Conservation (phyloP, 768 basidiomycete genomes). For the Rhizopogon vinicolor region DNA sequence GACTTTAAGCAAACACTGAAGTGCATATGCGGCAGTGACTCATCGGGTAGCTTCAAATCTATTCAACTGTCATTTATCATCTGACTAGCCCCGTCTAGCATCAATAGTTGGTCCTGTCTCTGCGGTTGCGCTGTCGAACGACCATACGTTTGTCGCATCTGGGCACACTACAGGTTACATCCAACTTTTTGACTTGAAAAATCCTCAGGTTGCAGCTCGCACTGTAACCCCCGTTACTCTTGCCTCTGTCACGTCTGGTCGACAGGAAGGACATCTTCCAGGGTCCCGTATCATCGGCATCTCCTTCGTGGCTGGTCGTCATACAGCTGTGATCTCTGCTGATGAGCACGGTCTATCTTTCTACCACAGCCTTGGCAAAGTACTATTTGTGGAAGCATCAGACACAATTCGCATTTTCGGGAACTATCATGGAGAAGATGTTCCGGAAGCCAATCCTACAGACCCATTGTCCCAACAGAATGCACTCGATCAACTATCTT, state of each 20-base stretch:
- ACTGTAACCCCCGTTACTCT: slow-evolving; percentile 66
- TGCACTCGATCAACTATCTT: slow-evolving; percentile 14
- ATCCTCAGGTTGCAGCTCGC: slow-evolving; percentile 64
- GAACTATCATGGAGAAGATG: slow-evolving; percentile 66
- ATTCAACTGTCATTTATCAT: slow-evolving; percentile 5
- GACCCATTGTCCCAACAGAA: slow-evolving; percentile 11
- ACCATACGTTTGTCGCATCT: slow-evolving; percentile 88
- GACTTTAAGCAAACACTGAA: slow-evolving; percentile 87
- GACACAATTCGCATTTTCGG: slow-evolving; percentile 94
- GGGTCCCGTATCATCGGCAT: slow-evolving; percentile 79
- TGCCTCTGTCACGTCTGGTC: slow-evolving; percentile 62
- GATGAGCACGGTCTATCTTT: slow-evolving; percentile 92
- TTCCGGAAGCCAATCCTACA: neutral
- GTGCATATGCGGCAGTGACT: slow-evolving; percentile 71
- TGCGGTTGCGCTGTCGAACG: slow-evolving; percentile 87
- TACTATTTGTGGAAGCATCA: slow-evolving; percentile 91
- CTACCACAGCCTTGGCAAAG: slow-evolving; percentile 91
- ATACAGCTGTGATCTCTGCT: slow-evolving; percentile 88
- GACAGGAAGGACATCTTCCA: slow-evolving; percentile 81
- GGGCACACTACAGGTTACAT: slow-evolving; percentile 86
- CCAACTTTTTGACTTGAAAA: slow-evolving; percentile 78
- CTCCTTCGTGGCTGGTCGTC: slow-evolving; percentile 85
- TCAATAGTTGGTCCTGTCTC: slow-evolving; percentile 71
- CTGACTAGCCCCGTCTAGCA: slow-evolving; percentile 35
- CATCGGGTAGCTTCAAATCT: slow-evolving; percentile 43